Percentiles rank a stretch among this genome's conserved stretches.
Evolutionary conservation across 371 early-diverging fungal species (phyloP).

Genomic region (Furculomyces boomerangus): DNA sequence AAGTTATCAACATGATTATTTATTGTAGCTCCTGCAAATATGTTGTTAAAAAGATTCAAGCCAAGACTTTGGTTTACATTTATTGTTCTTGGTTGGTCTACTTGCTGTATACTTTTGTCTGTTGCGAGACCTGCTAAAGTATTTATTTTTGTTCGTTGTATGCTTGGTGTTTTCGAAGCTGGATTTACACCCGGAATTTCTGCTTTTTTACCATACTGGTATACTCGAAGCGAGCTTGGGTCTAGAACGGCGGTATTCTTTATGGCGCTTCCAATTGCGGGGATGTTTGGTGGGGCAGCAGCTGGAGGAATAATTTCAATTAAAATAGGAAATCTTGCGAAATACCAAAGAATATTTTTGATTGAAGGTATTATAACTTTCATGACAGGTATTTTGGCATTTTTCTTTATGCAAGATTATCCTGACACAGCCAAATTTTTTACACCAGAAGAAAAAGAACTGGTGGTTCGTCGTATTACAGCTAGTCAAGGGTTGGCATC

Average conservation of each 20-base stretch:
- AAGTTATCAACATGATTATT: conserved; percentile 34
- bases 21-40: conserved; percentile 45
- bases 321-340: not conserved
- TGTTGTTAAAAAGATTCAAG: conserved; percentile 34
- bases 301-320: conserved; percentile 6
- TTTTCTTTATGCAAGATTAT: conserved; percentile 12
- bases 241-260: conserved; percentile 30
- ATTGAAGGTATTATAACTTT: conserved; percentile 9
- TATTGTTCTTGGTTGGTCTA: conserved; percentile 40
- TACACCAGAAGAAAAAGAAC: conserved; percentile 8
- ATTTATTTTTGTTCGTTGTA: conserved; percentile 29
- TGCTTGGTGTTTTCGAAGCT: conserved; percentile 47
- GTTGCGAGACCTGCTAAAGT: conserved; percentile 5
- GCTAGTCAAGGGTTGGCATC: conserved; percentile 13
- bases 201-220: conserved; percentile 53
- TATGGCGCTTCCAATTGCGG: conserved; percentile 18
- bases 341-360: conserved; percentile 17
- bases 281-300: conserved; percentile 18
- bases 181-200: conserved; percentile 55
- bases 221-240: conserved; percentile 42
- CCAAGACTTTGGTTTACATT: conserved; percentile 54
- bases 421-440: conserved; percentile 17
- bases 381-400: conserved; percentile 9
- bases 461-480: conserved; percentile 16
- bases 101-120: conserved; percentile 26